Evolutionary conservation across 768 basidiomycete species (phyloP), one percentile per base, ranked within the genome.

Genomic region (Rhodotorula toruloides): DNA sequence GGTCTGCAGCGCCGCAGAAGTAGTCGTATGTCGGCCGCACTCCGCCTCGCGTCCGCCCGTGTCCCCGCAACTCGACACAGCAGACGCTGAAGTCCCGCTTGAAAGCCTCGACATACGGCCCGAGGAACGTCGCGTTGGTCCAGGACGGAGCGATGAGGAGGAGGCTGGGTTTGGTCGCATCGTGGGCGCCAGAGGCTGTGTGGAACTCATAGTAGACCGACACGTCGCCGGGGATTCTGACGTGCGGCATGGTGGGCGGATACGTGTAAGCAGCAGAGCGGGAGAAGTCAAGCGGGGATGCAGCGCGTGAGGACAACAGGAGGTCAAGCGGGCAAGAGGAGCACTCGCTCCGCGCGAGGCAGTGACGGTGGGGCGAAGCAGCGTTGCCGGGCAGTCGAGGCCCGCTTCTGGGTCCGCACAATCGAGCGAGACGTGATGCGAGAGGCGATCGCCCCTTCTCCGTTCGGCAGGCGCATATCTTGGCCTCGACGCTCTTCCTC

Each of bases 191-290:
- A 32, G 48, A 31, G 9, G 54, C 48, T 14, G 58, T 34, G 50
- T 58, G 21, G 8, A 61, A 21, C 40, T 66, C 65, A 54, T 66
- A 66, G 54, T 36, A 66, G 34, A 66, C 54, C 34, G 54, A 48
- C 32, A 61, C 65, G 31, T 31, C n/a, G 19, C 42, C 58, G 3
- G 59, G 48, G 1, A 66, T 39, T 1, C 49, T 9, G n/a, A 55
- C 37, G 58, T 60, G 40, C 7, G 58, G 64, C 58, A 65, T 60
- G 8, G 37, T 29, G 40, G 29, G 9, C 6, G 36, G 22, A 22
- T 3, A 47, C 42, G 31, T 22, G 48, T 34, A 29, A 8, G 21
- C 4, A 21, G 11, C 22, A 0, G 32, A 36, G 21, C 22, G 22
- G 6, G 34, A n/a, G 3, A 16, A 31, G 21, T 11, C n/a, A 19